Percentiles rank a stretch among this genome's conserved stretches.
These are phyloP conservation scores for Aspergillus glaucus DNA, from an alignment of 2,329 filamentous ascomycete species.

Conservation along the genomic window DNA sequence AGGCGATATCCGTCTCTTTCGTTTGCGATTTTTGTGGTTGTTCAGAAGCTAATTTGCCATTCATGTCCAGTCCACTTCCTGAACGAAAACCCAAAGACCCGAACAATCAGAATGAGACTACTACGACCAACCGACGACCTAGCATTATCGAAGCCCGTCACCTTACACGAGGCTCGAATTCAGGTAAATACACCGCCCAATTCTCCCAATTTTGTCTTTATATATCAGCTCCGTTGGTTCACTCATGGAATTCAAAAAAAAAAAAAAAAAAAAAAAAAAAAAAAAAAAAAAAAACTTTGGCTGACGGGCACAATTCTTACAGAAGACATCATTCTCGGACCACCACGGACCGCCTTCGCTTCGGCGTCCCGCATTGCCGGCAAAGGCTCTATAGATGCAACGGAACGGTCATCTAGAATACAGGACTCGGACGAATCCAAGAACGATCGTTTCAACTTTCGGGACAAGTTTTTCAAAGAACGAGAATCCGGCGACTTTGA, in stretches of 20 bases:
- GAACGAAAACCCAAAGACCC: conserved; percentile 34
- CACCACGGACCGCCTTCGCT: conserved; percentile 74
- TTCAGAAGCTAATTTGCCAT: conserved; percentile 16
- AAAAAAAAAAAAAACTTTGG: neutral
- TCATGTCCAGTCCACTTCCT: conserved; percentile 31
- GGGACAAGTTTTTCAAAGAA: conserved; percentile 42
- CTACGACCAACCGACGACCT: conserved; percentile 28
- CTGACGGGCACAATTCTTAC: conserved; percentile 35
- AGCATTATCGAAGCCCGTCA: conserved; percentile 40
- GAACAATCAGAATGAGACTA: conserved; percentile 29
- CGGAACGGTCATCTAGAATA: conserved; percentile 40
- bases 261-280: neutral
- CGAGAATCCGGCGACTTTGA: conserved; percentile 29
- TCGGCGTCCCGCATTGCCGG: conserved; percentile 58
- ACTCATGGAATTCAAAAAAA: neutral
- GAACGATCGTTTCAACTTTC: conserved; percentile 58
- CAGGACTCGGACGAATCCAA: conserved; percentile 51
- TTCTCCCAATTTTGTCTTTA: conserved; percentile 1
- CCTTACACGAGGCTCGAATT: conserved; percentile 44
- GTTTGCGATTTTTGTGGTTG: conserved; percentile 1
- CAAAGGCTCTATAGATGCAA: conserved; percentile 41
- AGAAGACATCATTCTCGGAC: conserved; percentile 81
- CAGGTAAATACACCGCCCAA: conserved; percentile 33
- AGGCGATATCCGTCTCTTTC: conserved; percentile 20
- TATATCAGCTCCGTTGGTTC: too few species aligned